Percentiles rank a stretch among this genome's conserved stretches.
phyloP scores from a whole-genome alignment of 2,329 filamentous ascomycete species.

The Lachnellula arida region DNA sequence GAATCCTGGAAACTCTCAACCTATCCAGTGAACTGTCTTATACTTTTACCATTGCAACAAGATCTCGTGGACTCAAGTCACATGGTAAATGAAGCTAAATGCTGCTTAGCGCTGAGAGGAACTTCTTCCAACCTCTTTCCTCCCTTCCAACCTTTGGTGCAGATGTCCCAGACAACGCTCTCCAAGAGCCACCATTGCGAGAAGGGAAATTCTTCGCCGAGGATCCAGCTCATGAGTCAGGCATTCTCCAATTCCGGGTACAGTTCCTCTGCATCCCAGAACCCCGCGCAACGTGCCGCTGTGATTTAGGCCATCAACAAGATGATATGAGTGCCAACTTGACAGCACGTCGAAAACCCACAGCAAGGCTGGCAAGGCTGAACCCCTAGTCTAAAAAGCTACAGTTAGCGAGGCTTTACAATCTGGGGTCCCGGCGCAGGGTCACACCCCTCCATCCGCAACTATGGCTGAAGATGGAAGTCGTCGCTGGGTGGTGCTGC shows the following conservation, averaged over 20 bases:
- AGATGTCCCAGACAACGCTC: no score
- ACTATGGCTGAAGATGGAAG: not conserved
- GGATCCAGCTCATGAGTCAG: not conserved
- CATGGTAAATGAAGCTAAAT: no score
- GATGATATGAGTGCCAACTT: no score
- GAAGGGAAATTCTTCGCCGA: not conserved
- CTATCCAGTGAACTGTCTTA: no score
- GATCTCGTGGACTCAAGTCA: no score
- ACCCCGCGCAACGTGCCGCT: not conserved
- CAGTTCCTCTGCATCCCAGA: not conserved
- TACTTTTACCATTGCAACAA: no score
- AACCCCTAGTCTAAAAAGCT: not conserved
- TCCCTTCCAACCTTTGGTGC: no score
- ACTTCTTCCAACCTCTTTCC: no score
- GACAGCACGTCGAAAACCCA: not conserved
- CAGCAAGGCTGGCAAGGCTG: not conserved
- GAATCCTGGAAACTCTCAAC: no score
- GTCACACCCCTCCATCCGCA: not conserved
- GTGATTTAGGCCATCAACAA: not conserved
- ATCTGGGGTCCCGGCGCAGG: not conserved
- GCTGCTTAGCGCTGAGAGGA: no score
- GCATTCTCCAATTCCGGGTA: no score
- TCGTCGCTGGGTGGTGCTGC: not conserved
- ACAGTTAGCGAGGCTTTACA: not conserved
- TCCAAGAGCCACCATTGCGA: no score